phyloP scores from a whole-genome alignment of 768 basidiomycete genomes.

The Ramaria sp. region DNA sequence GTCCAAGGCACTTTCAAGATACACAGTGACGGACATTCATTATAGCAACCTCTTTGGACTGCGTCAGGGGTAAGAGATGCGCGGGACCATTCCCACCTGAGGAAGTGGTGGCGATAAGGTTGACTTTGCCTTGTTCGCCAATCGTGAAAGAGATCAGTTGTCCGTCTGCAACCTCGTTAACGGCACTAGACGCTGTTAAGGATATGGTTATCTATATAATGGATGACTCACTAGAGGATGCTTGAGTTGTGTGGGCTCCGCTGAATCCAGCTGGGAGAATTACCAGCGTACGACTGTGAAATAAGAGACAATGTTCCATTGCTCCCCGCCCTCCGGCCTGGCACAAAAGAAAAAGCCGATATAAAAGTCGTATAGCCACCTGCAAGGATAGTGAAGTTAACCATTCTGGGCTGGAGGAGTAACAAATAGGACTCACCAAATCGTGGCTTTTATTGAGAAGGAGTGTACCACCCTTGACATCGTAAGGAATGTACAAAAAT shows the following conservation, averaged over 20 bases:
- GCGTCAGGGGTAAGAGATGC: slow-evolving; percentile 38
- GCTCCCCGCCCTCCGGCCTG: slow-evolving; percentile 23
- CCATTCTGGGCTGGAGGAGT: slow-evolving; percentile 30
- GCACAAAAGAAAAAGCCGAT: slow-evolving; percentile 46
- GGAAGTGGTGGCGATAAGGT: slow-evolving; percentile 31
- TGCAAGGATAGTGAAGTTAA: slow-evolving; percentile 56
- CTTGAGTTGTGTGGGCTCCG: slow-evolving; percentile 2
- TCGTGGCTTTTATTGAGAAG: background rate
- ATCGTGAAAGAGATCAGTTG: slow-evolving; percentile 50
- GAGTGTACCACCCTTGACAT: background rate
- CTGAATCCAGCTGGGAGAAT: background rate
- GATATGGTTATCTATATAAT: background rate
- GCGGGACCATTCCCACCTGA: slow-evolving; percentile 44
- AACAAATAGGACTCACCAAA: background rate
- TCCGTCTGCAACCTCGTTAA: slow-evolving; percentile 37
- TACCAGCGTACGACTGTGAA: background rate
- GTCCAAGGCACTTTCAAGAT: background rate
- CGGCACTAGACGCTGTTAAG: slow-evolving; percentile 29
- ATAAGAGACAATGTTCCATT: background rate
- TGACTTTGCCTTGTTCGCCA: slow-evolving; percentile 30
- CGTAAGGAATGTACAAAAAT: background rate
- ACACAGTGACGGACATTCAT: slow-evolving; percentile 33
- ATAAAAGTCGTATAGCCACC: slow-evolving; percentile 54
- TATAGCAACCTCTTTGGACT: slow-evolving; percentile 42
- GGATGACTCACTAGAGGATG: slow-evolving; percentile 2